These are phyloP conservation scores for Drosera capensis DNA, from an alignment of 148 eudicot species.

Conservation along the genomic window DNA sequence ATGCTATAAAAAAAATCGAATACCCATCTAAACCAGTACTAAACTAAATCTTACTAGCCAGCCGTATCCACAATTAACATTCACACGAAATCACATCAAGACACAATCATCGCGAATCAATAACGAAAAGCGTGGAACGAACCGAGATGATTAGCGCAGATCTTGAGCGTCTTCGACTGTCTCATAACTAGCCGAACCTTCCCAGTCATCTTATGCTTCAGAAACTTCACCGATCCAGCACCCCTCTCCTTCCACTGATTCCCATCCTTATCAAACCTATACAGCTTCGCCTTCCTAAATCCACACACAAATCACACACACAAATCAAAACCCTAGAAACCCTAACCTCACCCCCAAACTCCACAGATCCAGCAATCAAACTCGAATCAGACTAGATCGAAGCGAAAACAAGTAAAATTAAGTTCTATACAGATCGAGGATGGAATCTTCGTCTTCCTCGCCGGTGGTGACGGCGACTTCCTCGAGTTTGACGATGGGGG, in stretches of 20 bases:
- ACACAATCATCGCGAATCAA: no score
- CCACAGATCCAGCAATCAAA: background rate
- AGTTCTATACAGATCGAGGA: conserved; percentile 30
- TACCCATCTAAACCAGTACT: no score
- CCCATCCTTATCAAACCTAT: conserved; percentile 10
- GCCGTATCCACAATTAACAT: no score
- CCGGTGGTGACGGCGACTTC: conserved; percentile 35
- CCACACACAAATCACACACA: background rate
- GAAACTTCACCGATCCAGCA: conserved; percentile 18
- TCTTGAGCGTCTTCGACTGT: conserved; percentile 13
- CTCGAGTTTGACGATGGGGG: conserved; percentile 51
- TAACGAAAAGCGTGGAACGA: background rate
- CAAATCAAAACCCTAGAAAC: background rate
- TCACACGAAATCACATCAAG: no score
- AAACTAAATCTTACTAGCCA: no score
- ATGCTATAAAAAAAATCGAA: no score
- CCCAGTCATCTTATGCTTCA: conserved; percentile 17
- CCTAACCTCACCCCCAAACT: background rate
- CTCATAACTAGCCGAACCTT: conserved; percentile 22
- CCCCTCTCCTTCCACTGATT: conserved; percentile 27
- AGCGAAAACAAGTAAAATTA: background rate
- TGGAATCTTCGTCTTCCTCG: conserved; percentile 29
- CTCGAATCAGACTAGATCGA: background rate
- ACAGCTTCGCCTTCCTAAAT: conserved; percentile 22
- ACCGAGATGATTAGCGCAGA: conserved; percentile 23